Conservation (phyloP, 140 eudicot genomes). For the Bidens hawaiensis region DNA sequence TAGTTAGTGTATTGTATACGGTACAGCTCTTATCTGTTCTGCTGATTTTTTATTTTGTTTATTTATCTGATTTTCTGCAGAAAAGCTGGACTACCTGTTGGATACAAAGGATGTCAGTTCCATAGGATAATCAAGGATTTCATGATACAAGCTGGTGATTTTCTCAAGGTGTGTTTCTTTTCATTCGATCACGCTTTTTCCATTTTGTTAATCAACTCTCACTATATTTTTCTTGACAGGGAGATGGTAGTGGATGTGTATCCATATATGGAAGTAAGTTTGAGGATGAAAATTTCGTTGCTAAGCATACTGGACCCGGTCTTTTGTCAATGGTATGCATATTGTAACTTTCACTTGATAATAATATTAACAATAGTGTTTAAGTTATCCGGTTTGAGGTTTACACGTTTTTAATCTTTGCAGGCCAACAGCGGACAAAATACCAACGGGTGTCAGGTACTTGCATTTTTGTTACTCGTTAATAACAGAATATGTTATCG, state of each 20-base stretch:
- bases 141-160: slow-evolving; percentile 97
- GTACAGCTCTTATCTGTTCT: background rate
- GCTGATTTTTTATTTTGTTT: slow-evolving; percentile 2
- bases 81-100: slow-evolving; percentile 91
- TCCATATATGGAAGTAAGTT: slow-evolving; percentile 93
- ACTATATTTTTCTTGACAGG: slow-evolving; percentile 44
- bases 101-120: slow-evolving; percentile 93
- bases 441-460: slow-evolving; percentile 93
- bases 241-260: slow-evolving; percentile 93
- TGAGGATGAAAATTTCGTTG: slow-evolving; percentile 93
- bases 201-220: background rate
- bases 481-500: background rate
- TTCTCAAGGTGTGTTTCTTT: slow-evolving; percentile 59
- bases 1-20: too few relatives aligned
- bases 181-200: background rate
- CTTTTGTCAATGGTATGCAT: slow-evolving; percentile 78
- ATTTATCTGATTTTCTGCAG: slow-evolving; percentile 32
- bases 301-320: slow-evolving; percentile 99
- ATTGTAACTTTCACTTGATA: too few relatives aligned
- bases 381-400: background rate
- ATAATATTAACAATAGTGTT: too few relatives aligned
- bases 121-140: slow-evolving; percentile 96
- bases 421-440: slow-evolving; percentile 99
- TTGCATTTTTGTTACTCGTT: slow-evolving; percentile 2
- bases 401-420: slow-evolving; percentile 19